Conservation (phyloP, 2,329 filamentous ascomycete species). For the Colletotrichum falcatum region DNA sequence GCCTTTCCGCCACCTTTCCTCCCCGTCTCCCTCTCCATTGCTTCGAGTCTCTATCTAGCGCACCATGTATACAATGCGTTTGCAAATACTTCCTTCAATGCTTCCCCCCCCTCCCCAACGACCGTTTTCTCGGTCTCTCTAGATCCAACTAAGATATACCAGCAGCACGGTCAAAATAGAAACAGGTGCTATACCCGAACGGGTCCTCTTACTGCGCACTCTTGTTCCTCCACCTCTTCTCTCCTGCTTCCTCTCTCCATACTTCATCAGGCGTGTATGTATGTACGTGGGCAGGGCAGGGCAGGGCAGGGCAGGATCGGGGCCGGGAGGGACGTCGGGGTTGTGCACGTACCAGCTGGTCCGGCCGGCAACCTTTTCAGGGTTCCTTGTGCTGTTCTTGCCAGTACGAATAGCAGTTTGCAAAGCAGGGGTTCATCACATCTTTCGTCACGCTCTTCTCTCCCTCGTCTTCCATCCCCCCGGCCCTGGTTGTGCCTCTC, state of each 20-base stretch:
- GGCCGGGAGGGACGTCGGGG: conserved; percentile 8
- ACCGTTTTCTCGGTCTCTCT: not conserved
- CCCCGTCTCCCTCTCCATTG: not conserved
- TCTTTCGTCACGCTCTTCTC: conserved; percentile 19
- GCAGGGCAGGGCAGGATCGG: not conserved
- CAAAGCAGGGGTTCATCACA: conserved; percentile 29
- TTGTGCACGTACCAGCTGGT: conserved; percentile 32
- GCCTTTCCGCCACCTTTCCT: not conserved
- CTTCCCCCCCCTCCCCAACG: not conserved
- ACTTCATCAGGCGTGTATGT: not conserved
- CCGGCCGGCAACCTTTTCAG: conserved; percentile 27
- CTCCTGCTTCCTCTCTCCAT: not conserved
- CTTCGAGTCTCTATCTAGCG: not conserved
- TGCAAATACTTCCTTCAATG: not conserved
- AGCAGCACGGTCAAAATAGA: not conserved
- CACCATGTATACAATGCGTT: not conserved
- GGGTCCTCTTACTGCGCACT: not conserved
- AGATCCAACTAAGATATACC: not conserved
- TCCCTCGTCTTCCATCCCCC: not conserved
- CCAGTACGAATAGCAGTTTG: conserved; percentile 15
- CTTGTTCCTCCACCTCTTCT: not conserved
- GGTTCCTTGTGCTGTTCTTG: conserved; percentile 4
- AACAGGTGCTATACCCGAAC: not conserved
- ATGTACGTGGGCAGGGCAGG: not conserved
- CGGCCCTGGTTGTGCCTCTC: not conserved